Evolutionary conservation across 768 basidiomycete species (phyloP).

Genomic region (Mycena albidolilacea): DNA sequence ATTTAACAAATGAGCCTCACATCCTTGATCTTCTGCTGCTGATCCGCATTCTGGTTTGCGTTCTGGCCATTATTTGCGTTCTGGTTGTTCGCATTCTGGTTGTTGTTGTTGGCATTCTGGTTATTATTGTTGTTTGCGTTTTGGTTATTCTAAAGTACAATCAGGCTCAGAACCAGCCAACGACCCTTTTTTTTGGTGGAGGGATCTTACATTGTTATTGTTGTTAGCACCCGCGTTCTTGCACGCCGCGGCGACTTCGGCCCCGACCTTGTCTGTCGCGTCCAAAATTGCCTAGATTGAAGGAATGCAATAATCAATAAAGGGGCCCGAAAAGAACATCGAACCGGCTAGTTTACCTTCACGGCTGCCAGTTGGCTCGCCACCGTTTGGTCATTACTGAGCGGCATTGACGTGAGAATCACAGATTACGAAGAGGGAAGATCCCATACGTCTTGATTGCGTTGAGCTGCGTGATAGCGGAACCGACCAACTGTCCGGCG

Average conservation of each 20-base stretch:
- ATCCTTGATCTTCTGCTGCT: not conserved
- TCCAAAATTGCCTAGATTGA: slow-evolving; percentile 1
- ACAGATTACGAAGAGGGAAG: not conserved
- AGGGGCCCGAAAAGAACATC: not conserved
- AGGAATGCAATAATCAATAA: not conserved
- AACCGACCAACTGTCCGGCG: not conserved
- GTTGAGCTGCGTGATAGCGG: not conserved
- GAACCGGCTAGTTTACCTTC: not conserved
- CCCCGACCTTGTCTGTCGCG: not conserved
- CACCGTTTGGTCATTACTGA: not conserved
- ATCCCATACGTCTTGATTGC: slow-evolving; percentile 1
- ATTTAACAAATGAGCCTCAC: too few relatives aligned
- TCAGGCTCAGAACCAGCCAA: not conserved
- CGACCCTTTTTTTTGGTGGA: not conserved
- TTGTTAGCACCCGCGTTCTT: not conserved
- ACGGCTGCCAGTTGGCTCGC: not conserved
- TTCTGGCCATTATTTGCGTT: not conserved
- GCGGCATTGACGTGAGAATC: not conserved
- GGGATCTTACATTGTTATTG: not conserved
- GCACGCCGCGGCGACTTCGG: not conserved
- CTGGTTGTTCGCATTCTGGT: not conserved
- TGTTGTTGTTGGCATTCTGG: too few relatives aligned
- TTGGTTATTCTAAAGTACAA: not conserved
- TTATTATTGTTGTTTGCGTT: not conserved
- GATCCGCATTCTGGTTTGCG: not conserved